Conservation (phyloP, 2,329 filamentous ascomycete species). For the Trichoderma atroviride region DNA sequence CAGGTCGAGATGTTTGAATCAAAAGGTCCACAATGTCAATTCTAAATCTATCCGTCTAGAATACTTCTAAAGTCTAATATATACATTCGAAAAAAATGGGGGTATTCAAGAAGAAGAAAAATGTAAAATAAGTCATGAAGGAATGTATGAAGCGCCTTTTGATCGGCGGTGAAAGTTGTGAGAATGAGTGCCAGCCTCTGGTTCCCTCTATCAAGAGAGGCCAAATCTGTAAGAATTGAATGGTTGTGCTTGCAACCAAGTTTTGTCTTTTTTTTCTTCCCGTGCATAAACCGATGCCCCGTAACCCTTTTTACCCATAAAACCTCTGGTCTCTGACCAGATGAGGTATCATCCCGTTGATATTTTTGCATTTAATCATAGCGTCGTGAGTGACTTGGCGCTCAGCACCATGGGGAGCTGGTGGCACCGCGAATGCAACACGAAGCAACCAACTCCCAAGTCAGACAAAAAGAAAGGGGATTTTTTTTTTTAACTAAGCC, state of each 20-base stretch:
- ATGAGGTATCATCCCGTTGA: conserved; percentile 36
- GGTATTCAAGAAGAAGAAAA: conserved; percentile 27
- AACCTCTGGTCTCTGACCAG: background rate
- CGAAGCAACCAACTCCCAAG: background rate
- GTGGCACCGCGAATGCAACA: background rate
- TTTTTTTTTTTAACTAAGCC: background rate
- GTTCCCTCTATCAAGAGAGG: conserved; percentile 25
- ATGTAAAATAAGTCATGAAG: conserved; percentile 25
- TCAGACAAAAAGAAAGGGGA: conserved; percentile 6
- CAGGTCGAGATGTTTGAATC: background rate
- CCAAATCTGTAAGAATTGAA: conserved; percentile 34
- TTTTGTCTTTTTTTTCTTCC: conserved; percentile 29
- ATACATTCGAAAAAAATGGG: conserved; percentile 34
- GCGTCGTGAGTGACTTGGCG: conserved; percentile 32
- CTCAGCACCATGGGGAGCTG: conserved; percentile 31
- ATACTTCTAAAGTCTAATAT: conserved; percentile 31
- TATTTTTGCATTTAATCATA: conserved; percentile 28
- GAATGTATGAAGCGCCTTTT: conserved; percentile 34
- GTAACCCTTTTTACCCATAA: conserved; percentile 17
- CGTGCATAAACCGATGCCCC: conserved; percentile 8
- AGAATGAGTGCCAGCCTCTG: conserved; percentile 38
- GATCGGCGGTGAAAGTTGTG: conserved; percentile 26
- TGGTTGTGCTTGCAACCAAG: conserved; percentile 22
- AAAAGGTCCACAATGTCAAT: background rate
- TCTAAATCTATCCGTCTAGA: conserved; percentile 24